Percentiles rank a stretch among this genome's conserved stretches.
phyloP scores from a whole-genome alignment of 306 rosid species.

The Carpinus viminea region DNA sequence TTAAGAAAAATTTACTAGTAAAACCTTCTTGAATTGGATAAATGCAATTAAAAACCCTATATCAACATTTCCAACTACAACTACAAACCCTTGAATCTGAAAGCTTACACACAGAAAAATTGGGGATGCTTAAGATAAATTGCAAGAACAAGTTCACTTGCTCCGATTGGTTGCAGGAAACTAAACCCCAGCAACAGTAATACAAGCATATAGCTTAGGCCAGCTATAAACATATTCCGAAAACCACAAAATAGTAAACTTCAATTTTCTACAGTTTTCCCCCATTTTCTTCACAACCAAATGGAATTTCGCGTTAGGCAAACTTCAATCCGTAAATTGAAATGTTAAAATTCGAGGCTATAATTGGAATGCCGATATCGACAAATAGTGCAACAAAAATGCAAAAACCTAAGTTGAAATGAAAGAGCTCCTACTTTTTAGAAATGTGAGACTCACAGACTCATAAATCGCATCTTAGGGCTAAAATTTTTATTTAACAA shows the following conservation, averaged over 20 bases:
- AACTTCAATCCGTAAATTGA: slow-evolving; percentile 4
- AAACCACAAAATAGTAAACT: background rate
- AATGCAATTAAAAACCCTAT: background rate
- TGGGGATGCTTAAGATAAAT: background rate
- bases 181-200: background rate
- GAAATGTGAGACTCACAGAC: background rate
- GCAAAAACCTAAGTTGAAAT: background rate
- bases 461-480: background rate
- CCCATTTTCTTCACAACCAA: background rate
- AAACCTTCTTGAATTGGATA: background rate
- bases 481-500: background rate
- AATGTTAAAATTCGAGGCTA: background rate
- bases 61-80: slow-evolving; percentile 9
- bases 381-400: background rate
- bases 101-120: background rate
- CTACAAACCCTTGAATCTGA: background rate
- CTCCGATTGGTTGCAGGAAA: background rate
- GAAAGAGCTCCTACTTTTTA: background rate
- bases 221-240: background rate
- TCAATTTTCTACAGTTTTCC: background rate
- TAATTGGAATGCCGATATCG: background rate
- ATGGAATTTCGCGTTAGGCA: background rate
- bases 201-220: background rate
- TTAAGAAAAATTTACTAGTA: background rate
- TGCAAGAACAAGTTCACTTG: background rate